These are phyloP conservation scores for Pleurotus tuoliensis DNA, from an alignment of 768 basidiomycete genomes.

Conservation along the genomic window DNA sequence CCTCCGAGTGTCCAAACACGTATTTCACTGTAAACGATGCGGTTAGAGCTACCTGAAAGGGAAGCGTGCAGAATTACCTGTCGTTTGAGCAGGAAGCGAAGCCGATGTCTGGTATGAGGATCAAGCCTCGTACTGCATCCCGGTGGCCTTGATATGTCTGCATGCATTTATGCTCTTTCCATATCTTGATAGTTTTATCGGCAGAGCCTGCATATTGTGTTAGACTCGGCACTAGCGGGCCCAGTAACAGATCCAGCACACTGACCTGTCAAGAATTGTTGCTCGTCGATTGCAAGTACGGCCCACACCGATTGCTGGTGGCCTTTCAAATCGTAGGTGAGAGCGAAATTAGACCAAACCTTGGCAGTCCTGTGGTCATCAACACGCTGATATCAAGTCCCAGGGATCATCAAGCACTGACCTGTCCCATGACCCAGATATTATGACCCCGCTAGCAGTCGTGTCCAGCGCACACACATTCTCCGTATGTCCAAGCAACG, in stretches of 20 bases:
- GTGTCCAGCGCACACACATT: constrained; percentile 87
- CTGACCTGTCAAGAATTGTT: constrained; percentile 78
- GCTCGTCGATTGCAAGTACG: constrained; percentile 74
- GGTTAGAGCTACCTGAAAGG: neutral
- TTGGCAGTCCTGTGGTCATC: constrained; percentile 71
- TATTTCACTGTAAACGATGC: constrained; percentile 60
- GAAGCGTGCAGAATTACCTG: constrained; percentile 43
- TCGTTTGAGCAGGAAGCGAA: constrained; percentile 98
- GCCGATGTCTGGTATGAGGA: constrained; percentile 77
- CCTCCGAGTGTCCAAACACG: constrained; percentile 88
- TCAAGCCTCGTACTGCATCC: constrained; percentile 87
- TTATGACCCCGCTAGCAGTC: constrained; percentile 70
- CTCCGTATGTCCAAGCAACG: constrained; percentile 82
- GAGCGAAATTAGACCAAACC: constrained; percentile 82
- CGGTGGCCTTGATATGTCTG: constrained; percentile 83
- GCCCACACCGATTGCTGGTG: constrained; percentile 96
- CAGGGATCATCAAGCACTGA: constrained; percentile 30
- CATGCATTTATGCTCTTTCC: constrained; percentile 71
- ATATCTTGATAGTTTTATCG: constrained; percentile 90
- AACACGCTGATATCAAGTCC: too few relatives aligned
- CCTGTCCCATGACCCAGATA: constrained; percentile 98
- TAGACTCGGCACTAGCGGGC: neutral
- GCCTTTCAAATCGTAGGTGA: constrained; percentile 71
- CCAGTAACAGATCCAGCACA: neutral
- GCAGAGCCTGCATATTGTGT: constrained; percentile 64